Conservation (phyloP, 179 eudicot species). For the Pouteria campechiana region DNA sequence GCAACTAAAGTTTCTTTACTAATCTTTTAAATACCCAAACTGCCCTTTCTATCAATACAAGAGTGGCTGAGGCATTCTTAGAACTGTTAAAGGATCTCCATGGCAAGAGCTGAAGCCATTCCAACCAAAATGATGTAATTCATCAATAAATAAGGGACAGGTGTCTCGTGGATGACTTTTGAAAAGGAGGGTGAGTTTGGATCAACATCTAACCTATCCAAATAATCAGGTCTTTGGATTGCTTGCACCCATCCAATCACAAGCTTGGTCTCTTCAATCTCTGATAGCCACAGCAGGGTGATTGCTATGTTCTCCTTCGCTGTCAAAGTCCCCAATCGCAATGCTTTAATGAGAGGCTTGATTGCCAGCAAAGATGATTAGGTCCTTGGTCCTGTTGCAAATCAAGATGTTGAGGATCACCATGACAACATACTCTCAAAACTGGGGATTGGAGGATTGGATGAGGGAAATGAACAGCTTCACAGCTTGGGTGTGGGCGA, state of each 20-base stretch:
- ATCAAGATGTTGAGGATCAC: too few relatives aligned
- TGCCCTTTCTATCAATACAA: too few relatives aligned
- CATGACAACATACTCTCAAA: too few relatives aligned
- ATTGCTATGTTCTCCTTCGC: conserved; percentile 31
- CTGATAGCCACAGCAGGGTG: conserved; percentile 25
- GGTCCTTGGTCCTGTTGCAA: too few relatives aligned
- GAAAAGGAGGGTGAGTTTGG: conserved; percentile 73
- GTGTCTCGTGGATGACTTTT: conserved; percentile 75
- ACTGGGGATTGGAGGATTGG: too few relatives aligned
- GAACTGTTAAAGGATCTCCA: conserved; percentile 61
- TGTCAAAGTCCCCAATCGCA: conserved; percentile 16
- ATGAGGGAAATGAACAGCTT: too few relatives aligned
- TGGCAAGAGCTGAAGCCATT: conserved; percentile 97
- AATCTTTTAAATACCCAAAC: too few relatives aligned
- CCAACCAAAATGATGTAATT: conserved; percentile 97
- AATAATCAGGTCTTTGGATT: conserved; percentile 71
- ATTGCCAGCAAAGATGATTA: too few relatives aligned
- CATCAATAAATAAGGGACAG: conserved; percentile 74
- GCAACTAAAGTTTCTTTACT: too few relatives aligned
- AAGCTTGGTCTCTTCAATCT: conserved; percentile 19
- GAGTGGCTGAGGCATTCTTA: too few relatives aligned
- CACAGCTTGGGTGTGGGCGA: too few relatives aligned
- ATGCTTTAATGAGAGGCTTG: too few relatives aligned
- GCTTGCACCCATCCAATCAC: conserved; percentile 31
- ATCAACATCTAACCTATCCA: conserved; percentile 82